Evolutionary conservation across 1,284 basidiomycete species (phyloP).

Genomic region (Apiotrichum gracile): DNA sequence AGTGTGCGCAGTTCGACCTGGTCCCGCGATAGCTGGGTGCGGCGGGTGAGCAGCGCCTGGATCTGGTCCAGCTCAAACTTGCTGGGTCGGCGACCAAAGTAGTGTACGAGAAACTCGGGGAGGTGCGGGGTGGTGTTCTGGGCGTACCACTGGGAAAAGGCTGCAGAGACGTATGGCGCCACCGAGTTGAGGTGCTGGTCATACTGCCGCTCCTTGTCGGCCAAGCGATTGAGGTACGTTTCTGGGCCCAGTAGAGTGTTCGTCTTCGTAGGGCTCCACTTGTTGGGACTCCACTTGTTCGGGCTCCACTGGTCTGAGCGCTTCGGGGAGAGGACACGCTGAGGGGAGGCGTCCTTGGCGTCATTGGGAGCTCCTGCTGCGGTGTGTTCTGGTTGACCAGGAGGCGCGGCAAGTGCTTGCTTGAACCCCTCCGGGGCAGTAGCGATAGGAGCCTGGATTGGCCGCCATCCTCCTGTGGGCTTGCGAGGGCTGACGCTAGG

Average conservation of each 20-base stretch:
- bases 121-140: slow-evolving; percentile 24
- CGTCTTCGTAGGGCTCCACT: neutral
- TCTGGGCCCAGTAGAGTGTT: neutral
- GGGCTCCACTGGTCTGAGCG: slow-evolving; percentile 12
- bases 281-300: neutral
- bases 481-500: neutral
- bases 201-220: slow-evolving; percentile 22
- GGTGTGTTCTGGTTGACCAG: neutral
- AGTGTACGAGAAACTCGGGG: slow-evolving; percentile 31
- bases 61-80: slow-evolving; percentile 30
- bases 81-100: slow-evolving; percentile 32
- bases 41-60: slow-evolving; percentile 21
- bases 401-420: neutral
- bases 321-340: neutral
- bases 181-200: slow-evolving; percentile 19
- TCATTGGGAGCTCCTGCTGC: no score
- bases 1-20: slow-evolving; percentile 20
- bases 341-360: no score
- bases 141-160: slow-evolving; percentile 33
- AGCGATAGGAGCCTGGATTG: slow-evolving; percentile 1
- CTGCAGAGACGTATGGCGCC: slow-evolving; percentile 36
- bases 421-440: neutral
- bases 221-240: slow-evolving; percentile 19
- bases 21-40: slow-evolving; percentile 19
- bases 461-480: neutral